Percentiles rank a stretch among this genome's conserved stretches.
Conservation (phyloP, 2,329 filamentous ascomycete genomes). For the Ophiostoma pallidulum region DNA sequence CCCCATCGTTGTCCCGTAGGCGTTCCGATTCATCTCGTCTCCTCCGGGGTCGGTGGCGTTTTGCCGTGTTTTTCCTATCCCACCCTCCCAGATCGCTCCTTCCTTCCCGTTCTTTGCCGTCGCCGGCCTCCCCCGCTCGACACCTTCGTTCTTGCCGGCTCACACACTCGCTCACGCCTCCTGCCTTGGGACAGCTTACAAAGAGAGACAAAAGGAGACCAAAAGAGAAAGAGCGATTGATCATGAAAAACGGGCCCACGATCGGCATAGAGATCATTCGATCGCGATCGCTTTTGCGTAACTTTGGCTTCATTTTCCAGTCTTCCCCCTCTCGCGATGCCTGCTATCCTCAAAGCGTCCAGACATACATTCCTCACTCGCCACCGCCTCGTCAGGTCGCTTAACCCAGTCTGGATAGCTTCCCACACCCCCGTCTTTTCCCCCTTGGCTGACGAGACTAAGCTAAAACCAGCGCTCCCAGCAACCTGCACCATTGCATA, state of each 20-base stretch:
- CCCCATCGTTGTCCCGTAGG: background rate
- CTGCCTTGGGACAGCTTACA: too few relatives aligned
- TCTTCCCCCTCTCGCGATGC: background rate
- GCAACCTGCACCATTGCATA: background rate
- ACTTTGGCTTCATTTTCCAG: background rate
- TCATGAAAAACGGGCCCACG: background rate
- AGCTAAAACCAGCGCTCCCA: slow-evolving; percentile 8
- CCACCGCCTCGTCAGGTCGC: background rate
- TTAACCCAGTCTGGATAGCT: slow-evolving; percentile 12
- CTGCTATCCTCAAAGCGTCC: background rate
- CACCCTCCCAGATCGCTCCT: background rate
- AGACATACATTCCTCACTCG: slow-evolving; percentile 5
- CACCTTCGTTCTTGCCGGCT: background rate
- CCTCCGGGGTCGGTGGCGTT: background rate
- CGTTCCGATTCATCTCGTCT: background rate
- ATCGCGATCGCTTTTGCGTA: background rate
- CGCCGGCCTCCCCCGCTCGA: background rate
- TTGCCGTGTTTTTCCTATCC: background rate
- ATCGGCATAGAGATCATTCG: background rate
- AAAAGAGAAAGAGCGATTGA: background rate
- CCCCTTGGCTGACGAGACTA: slow-evolving; percentile 10
- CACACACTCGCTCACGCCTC: too few relatives aligned
- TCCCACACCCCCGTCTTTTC: slow-evolving; percentile 2
- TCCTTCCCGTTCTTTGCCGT: slow-evolving; percentile 4
- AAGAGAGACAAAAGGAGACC: background rate